These are phyloP conservation scores for Brassica carinata DNA, from an alignment of 345 rosid genomes.

Conservation along the genomic window DNA sequence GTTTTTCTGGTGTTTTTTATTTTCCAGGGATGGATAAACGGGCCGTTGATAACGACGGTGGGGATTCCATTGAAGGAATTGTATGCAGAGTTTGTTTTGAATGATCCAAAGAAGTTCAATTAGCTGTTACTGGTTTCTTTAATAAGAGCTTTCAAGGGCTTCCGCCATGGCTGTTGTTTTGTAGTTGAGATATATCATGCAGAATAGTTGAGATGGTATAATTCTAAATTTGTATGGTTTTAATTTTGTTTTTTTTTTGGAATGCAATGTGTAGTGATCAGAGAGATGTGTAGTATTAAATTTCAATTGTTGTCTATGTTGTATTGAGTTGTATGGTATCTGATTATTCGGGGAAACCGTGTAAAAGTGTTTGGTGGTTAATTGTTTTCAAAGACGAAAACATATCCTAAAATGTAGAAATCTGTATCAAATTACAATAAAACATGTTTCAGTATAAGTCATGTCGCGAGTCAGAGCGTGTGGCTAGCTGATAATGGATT, in stretches of 20 bases:
- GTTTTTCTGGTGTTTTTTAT: not conserved
- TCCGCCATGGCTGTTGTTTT: constrained; percentile 20
- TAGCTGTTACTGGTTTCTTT: constrained; percentile 27
- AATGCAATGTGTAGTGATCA: constrained; percentile 32
- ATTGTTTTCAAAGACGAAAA: too few species aligned
- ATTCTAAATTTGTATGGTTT: constrained; percentile 4
- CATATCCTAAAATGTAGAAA: not conserved
- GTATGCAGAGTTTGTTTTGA: constrained; percentile 77
- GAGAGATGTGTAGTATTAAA: constrained; percentile 6
- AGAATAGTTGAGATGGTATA: constrained; percentile 13
- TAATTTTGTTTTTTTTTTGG: not conserved
- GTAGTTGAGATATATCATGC: constrained; percentile 19
- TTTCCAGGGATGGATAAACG: constrained; percentile 91
- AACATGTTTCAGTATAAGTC: too few species aligned
- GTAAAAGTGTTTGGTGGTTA: too few species aligned
- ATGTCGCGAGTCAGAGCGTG: not conserved
- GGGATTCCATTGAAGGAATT: constrained; percentile 87
- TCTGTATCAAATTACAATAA: not conserved
- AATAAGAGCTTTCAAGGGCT: constrained; percentile 21
- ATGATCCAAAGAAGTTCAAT: constrained; percentile 54
- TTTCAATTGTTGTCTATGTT: constrained; percentile 18
- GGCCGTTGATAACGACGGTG: constrained; percentile 91
- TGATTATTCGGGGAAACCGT: too few species aligned
- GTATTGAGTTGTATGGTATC: constrained; percentile 5
- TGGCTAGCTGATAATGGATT: not conserved